Evolutionary conservation across 441 rosid genomes (phyloP).

Genomic region (Flueggea neowawraea): DNA sequence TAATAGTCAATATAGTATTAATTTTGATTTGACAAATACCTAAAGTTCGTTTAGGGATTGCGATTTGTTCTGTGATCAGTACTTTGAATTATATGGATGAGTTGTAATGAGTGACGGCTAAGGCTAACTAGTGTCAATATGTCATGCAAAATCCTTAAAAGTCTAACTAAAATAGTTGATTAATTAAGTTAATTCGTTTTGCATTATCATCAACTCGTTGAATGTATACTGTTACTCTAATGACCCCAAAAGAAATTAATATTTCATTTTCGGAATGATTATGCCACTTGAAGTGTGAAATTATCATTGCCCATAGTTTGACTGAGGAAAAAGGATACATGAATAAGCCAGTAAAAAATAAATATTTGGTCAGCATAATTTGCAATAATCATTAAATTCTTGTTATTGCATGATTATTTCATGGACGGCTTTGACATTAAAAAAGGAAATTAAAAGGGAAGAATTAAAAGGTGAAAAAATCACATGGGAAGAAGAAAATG

Average conservation of each 20-base stretch:
- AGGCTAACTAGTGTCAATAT: too few relatives aligned
- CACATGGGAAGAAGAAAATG: too few relatives aligned
- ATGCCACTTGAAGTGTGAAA: too few relatives aligned
- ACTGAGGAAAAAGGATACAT: too few relatives aligned
- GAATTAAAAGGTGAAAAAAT: background rate
- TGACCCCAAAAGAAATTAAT: background rate
- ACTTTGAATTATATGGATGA: too few relatives aligned
- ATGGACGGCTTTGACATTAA: background rate
- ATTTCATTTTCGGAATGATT: background rate
- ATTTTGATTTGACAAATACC: background rate
- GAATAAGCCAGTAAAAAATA: background rate
- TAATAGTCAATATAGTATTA: background rate
- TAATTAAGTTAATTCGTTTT: background rate
- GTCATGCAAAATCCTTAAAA: background rate
- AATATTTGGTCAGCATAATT: background rate
- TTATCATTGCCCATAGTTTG: too few relatives aligned
- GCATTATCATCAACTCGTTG: background rate
- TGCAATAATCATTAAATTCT: background rate
- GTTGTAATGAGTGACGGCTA: too few relatives aligned
- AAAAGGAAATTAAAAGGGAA: background rate
- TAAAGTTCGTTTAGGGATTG: background rate
- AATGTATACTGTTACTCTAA: background rate
- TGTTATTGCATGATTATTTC: background rate
- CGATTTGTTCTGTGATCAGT: background rate
- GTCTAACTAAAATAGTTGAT: background rate